A percentile compares a stretch with the other conserved stretches of the same genome.
phyloP scores from a whole-genome alignment of 352 stramenopile species.

The Globisporangium perplexum region DNA sequence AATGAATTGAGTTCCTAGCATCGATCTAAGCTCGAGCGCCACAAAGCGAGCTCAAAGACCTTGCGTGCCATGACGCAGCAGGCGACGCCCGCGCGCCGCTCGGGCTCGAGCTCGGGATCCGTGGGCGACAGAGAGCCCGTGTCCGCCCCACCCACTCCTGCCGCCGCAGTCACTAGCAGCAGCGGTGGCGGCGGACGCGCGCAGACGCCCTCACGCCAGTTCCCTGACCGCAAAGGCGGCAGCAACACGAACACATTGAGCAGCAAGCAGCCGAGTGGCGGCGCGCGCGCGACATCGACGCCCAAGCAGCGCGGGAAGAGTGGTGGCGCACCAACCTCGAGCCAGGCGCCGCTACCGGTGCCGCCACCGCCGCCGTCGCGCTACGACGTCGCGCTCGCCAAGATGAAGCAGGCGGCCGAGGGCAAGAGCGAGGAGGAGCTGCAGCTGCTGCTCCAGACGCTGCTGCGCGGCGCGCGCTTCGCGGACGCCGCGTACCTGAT shows the following conservation, averaged over 20 bases:
- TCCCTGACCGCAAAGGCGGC: conserved; percentile 4
- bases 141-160: too few species aligned
- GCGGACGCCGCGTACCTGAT: conserved; percentile 71
- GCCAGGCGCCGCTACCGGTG: background rate
- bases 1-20: too few species aligned
- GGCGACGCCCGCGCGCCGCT: conserved; percentile 7
- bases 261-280: background rate
- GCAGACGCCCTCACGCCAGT: conserved; percentile 12
- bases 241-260: background rate
- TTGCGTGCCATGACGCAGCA: conserved; percentile 6
- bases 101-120: conserved; percentile 12
- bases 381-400: conserved; percentile 28
- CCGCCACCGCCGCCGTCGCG: conserved; percentile 3
- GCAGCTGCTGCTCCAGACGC: conserved; percentile 46
- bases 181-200: background rate
- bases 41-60: too few species aligned
- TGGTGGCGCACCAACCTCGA: background rate
- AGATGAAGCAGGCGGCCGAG: conserved; percentile 21
- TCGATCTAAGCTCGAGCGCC: too few species aligned
- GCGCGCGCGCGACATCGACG: conserved; percentile 9
- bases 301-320: conserved; percentile 15
- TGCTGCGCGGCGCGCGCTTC: conserved; percentile 40
- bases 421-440: conserved; percentile 42
- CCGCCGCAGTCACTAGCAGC: background rate
- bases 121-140: conserved; percentile 10